Evolutionary conservation across 768 basidiomycete species (phyloP).

Genomic region (Mycena belliarum): DNA sequence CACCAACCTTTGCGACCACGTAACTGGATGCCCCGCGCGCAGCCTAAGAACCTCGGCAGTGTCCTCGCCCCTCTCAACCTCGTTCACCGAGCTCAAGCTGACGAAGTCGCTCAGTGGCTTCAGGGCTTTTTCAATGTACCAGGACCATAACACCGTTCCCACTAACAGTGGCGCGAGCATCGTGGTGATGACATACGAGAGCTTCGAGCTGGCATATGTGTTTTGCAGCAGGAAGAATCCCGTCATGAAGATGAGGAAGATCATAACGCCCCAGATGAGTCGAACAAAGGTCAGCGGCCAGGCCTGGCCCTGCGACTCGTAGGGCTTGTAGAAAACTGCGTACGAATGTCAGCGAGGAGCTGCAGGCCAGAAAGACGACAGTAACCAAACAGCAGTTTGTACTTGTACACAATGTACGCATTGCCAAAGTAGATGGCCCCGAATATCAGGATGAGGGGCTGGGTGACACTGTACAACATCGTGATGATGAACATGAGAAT

Average conservation of each 20-base stretch:
- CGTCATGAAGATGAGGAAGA: slow-evolving; percentile 96
- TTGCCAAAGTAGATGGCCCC: slow-evolving; percentile 96
- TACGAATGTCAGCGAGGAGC: neutral
- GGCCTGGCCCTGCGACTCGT: slow-evolving; percentile 95
- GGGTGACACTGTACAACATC: slow-evolving; percentile 91
- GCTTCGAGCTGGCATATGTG: slow-evolving; percentile 34
- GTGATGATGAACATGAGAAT: slow-evolving; percentile 96
- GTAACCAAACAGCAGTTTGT: slow-evolving; percentile 90
- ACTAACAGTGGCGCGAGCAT: slow-evolving; percentile 71
- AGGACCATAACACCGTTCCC: slow-evolving; percentile 79
- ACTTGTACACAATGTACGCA: slow-evolving; percentile 96
- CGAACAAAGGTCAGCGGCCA: slow-evolving; percentile 96
- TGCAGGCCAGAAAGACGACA: slow-evolving; percentile 27
- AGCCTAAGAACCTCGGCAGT: slow-evolving; percentile 76
- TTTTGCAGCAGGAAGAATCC: slow-evolving; percentile 80
- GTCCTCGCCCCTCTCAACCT: slow-evolving; percentile 89
- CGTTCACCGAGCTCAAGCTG: slow-evolving; percentile 81
- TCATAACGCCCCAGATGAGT: slow-evolving; percentile 88
- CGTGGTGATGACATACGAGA: slow-evolving; percentile 19
- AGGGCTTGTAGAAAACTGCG: slow-evolving; percentile 96
- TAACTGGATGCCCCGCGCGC: slow-evolving; percentile 83
- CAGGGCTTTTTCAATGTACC: slow-evolving; percentile 70
- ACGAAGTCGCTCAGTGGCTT: slow-evolving; percentile 78
- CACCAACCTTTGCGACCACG: slow-evolving; percentile 81
- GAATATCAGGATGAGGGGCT: slow-evolving; percentile 93